Percentiles rank a stretch among this genome's conserved stretches.
phyloP scores from a whole-genome alignment of 768 basidiomycete species.

The Psilocybe tampanensis region DNA sequence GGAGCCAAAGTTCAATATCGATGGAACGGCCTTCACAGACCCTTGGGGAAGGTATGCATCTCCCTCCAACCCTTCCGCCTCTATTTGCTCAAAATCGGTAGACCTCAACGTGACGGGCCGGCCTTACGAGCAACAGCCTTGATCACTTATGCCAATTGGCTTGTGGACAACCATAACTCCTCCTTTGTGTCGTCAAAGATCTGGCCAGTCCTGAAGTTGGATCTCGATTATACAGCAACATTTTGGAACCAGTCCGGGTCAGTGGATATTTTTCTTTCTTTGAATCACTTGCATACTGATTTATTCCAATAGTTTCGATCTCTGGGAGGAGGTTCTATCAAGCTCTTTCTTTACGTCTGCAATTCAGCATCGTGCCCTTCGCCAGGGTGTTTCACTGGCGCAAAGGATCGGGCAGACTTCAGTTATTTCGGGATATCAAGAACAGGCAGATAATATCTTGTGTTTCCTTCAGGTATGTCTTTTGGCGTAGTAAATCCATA shows the following conservation, averaged over 20 bases:
- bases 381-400: constrained; percentile 66
- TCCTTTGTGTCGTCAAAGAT: constrained; percentile 52
- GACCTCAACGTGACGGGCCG: constrained; percentile 78
- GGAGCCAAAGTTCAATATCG: constrained; percentile 78
- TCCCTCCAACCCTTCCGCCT: neutral
- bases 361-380: constrained; percentile 71
- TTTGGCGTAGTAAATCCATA: neutral
- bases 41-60: constrained; percentile 48
- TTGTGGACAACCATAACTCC: constrained; percentile 51
- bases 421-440: constrained; percentile 44
- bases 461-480: constrained; percentile 67
- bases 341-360: constrained; percentile 80
- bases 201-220: constrained; percentile 74
- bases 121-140: constrained; percentile 72
- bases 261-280: constrained; percentile 7
- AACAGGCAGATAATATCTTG: constrained; percentile 61
- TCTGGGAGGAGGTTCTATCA: constrained; percentile 71
- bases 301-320: constrained; percentile 52
- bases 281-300: neutral
- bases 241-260: constrained; percentile 73
- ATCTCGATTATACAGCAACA: constrained; percentile 71
- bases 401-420: constrained; percentile 51
- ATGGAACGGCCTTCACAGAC: constrained; percentile 62
- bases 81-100: constrained; percentile 24
- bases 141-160: constrained; percentile 72